A percentile compares a stretch with the other conserved stretches of the same genome.
These are phyloP conservation scores for Pisolithus thermaeus DNA, from an alignment of 1,284 basidiomycete species.

Conservation along the genomic window DNA sequence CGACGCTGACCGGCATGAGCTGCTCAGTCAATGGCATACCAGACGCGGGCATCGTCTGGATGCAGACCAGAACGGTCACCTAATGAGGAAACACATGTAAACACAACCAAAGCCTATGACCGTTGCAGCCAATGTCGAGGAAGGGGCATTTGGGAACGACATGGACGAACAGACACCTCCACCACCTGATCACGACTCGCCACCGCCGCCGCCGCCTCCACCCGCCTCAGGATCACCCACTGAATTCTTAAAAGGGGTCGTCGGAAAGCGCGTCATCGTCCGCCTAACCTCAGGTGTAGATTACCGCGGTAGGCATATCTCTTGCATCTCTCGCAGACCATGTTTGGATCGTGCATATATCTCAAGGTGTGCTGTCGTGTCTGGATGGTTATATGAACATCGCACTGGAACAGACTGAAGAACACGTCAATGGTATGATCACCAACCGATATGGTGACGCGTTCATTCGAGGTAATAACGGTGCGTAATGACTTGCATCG, in stretches of 20 bases:
- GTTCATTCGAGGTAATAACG: conserved; percentile 96
- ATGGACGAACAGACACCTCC: conserved; percentile 28
- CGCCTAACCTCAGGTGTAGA: conserved; percentile 94
- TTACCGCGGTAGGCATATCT: conserved; percentile 71
- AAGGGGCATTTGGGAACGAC: neutral
- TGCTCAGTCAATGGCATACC: conserved; percentile 11
- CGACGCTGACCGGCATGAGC: conserved; percentile 11
- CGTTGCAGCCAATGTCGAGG: neutral
- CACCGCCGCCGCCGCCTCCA: conserved; percentile 44
- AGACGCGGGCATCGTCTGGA: neutral
- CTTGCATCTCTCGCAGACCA: neutral
- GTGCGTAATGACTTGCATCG: conserved; percentile 41
- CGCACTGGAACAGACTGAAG: conserved; percentile 93
- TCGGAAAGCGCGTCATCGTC: conserved; percentile 93
- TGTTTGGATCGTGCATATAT: neutral
- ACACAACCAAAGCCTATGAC: conserved; percentile 16
- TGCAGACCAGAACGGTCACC: conserved; percentile 1
- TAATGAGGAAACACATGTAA: conserved; percentile 12
- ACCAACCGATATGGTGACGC: conserved; percentile 93
- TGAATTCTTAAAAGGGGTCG: conserved; percentile 89
- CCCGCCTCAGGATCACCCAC: conserved; percentile 70
- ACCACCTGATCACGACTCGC: conserved; percentile 27
- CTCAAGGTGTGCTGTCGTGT: conserved; percentile 88
- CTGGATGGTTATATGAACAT: conserved; percentile 99
- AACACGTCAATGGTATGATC: conserved; percentile 82